These are phyloP conservation scores for Wallacemonas collosoma DNA, from an alignment of 208 protist genomes.

Conservation along the genomic window DNA sequence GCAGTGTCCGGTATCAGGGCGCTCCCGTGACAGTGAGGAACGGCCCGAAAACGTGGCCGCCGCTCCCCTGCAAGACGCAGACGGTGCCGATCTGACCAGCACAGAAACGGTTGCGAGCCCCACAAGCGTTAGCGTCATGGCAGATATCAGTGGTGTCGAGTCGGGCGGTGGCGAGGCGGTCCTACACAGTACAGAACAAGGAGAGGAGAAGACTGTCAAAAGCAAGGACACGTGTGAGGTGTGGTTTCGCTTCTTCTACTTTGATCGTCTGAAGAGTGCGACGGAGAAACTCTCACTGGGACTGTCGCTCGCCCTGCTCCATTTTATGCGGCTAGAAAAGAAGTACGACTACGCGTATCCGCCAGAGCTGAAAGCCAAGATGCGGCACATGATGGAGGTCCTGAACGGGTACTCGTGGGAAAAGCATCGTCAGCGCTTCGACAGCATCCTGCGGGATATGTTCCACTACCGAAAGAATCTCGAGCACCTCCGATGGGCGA, in stretches of 20 bases:
- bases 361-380: background rate
- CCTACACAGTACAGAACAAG: background rate
- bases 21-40: slow-evolving; percentile 1
- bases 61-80: slow-evolving; percentile 1
- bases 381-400: slow-evolving; percentile 1
- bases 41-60: background rate
- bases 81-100: background rate
- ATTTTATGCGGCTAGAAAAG: slow-evolving; percentile 6
- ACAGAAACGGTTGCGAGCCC: background rate
- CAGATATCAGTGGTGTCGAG: no score
- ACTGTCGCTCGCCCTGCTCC: slow-evolving; percentile 8
- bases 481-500: slow-evolving; percentile 16
- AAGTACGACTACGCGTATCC: slow-evolving; percentile 9
- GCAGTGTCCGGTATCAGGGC: background rate
- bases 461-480: slow-evolving; percentile 23
- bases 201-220: background rate
- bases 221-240: background rate
- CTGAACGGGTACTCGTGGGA: slow-evolving; percentile 8
- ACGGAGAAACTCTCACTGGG: slow-evolving; percentile 12
- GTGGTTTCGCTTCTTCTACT: slow-evolving; percentile 22
- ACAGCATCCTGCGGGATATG: slow-evolving; percentile 17
- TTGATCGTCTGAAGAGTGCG: slow-evolving; percentile 20
- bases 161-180: background rate
- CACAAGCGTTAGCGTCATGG: no score
- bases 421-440: slow-evolving; percentile 8